Percentiles rank a stretch among this genome's conserved stretches.
phyloP scores from a whole-genome alignment of 768 basidiomycete genomes.

The Suillus discolor region DNA sequence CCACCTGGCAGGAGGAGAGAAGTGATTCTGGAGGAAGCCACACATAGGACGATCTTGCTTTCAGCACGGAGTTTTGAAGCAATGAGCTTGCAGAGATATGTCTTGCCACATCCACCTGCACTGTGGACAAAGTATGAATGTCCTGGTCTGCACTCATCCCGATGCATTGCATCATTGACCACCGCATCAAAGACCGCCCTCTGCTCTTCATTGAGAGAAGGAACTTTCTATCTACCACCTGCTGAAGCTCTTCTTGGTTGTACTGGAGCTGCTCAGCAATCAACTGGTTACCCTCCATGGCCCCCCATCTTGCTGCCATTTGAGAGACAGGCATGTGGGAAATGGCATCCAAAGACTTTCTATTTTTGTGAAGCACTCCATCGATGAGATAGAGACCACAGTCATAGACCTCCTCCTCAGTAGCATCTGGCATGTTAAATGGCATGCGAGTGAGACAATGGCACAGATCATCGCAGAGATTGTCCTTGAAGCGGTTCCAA shows the following conservation, averaged over 20 bases:
- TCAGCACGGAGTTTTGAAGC: conserved; percentile 28
- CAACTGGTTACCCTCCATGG: conserved; percentile 18
- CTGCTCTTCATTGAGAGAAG: conserved; percentile 34
- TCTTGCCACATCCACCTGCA: conserved; percentile 48
- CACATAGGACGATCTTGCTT: conserved; percentile 44
- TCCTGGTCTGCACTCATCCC: conserved; percentile 8
- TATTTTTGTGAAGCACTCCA: conserved; percentile 18
- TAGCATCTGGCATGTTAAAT: conserved; percentile 18
- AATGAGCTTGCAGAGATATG: conserved; percentile 36
- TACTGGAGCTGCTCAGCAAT: conserved; percentile 16
- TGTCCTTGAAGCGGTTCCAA: too few relatives aligned
- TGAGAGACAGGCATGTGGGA: conserved; percentile 19
- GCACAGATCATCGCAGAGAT: too few relatives aligned
- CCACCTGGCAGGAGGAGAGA: conserved; percentile 45
- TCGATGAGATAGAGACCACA: conserved; percentile 46
- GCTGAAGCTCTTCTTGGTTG: background rate
- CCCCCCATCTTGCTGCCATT: conserved; percentile 18
- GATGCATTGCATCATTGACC: conserved; percentile 24
- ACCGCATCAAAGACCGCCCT: conserved; percentile 29
- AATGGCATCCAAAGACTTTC: conserved; percentile 16
- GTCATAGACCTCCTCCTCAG: conserved; percentile 38
- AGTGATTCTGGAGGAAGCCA: conserved; percentile 53
- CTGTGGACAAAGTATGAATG: conserved; percentile 43
- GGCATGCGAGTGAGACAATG: too few relatives aligned
- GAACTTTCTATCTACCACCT: background rate